These are phyloP conservation scores for Trichoderma sp. DNA, from an alignment of 2,329 filamentous ascomycete genomes.

Conservation along the genomic window DNA sequence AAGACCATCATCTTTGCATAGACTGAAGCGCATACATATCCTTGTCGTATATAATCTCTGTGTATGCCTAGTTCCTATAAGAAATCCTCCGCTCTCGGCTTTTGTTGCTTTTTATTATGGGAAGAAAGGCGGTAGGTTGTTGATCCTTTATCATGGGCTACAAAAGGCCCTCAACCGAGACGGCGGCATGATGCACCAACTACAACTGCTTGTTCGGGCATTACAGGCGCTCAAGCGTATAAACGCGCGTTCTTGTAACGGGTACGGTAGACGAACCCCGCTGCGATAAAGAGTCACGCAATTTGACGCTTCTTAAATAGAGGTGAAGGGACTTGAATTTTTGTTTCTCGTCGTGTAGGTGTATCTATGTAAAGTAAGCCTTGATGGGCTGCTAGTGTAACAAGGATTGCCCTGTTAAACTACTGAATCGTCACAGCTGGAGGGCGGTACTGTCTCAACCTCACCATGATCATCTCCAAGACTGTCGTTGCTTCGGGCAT, in stretches of 20 bases:
- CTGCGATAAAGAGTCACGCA: neutral
- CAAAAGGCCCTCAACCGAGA: neutral
- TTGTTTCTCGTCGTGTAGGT: neutral
- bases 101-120: neutral
- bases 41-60: neutral
- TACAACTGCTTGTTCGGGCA: neutral
- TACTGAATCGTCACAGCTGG: neutral
- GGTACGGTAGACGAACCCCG: conserved; percentile 21
- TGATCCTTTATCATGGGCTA: neutral
- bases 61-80: neutral
- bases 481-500: neutral
- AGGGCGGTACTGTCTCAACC: neutral
- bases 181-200: neutral
- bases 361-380: neutral
- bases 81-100: neutral
- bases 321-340: neutral
- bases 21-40: neutral
- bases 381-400: neutral
- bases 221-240: neutral
- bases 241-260: neutral
- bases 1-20: neutral
- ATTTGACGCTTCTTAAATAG: neutral
- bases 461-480: neutral
- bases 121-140: neutral
- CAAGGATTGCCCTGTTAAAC: neutral